Base-by-base conservation (phyloP, 495 filamentous ascomycete genomes). In the Penicillium dipodomyicola region DNA sequence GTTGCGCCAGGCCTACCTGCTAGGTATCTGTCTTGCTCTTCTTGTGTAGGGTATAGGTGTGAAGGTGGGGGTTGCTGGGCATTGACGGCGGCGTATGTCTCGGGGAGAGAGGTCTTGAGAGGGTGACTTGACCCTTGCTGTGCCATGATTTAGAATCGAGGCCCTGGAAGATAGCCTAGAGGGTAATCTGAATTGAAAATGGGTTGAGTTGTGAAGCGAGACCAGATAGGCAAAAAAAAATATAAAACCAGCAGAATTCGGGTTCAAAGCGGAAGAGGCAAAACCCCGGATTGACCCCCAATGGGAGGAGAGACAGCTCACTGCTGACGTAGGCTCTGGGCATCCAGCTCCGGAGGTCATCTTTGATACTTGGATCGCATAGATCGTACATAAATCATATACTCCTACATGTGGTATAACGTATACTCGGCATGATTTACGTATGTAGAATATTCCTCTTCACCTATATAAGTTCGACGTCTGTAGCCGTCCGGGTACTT, bases 91-190 rank as follows among this genome's bases (percentile, higher is more conserved):
- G 71, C 71, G 58, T 68, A 71, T 49, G 64, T 62, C 42, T 71
- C 68, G 3, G 67, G 72, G 5, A 67, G 72, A 29, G 73, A 75
- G 6, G 69, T 88, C 62, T 87, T 89, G 5, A 90, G 71, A 35
- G 82, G 79, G 30, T 81, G 70, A 52, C 80, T 82, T 22, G 72
- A 62, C 44, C 56, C 54, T 59, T 59, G 55, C 7, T 49, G 63
- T 44, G 60, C 35, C 60, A 68, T 68, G 15, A 8, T 62, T 48
- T 57, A 30, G 3, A 41, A 27, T 20, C 3, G 19, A 20, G 35
- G 8, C 14, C 9, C n/a, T 15, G 12, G 2, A n/a, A 10, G 14
- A 19, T 33, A 22, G 7, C 4, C 22, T 20, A 15, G 15, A 35
- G 5, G 32, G 41, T 42, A 29, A 49, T 20, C 20, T 25, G 22